Evolutionary conservation across 2,329 filamentous ascomycete genomes (phyloP).

Genomic region (Seiridium unicorne): DNA sequence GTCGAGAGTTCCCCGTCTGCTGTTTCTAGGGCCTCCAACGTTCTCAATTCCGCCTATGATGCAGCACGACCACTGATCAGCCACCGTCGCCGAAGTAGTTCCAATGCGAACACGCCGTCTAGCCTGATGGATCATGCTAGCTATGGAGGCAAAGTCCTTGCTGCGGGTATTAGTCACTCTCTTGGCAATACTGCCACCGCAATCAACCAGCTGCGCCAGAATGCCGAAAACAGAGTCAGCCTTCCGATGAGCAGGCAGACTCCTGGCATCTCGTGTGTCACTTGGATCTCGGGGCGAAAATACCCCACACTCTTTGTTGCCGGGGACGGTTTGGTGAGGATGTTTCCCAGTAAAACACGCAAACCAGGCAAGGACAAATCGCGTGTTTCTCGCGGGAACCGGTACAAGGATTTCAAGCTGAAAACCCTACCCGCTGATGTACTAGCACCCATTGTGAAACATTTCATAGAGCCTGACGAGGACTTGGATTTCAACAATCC

Average conservation of each 20-base stretch:
- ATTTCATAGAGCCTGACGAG: slow-evolving; percentile 56
- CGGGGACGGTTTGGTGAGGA: slow-evolving; percentile 63
- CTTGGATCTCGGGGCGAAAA: slow-evolving; percentile 63
- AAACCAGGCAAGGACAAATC: slow-evolving; percentile 52
- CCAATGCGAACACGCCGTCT: slow-evolving; percentile 38
- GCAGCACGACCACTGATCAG: slow-evolving; percentile 61
- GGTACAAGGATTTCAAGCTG: slow-evolving; percentile 66
- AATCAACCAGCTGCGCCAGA: slow-evolving; percentile 70
- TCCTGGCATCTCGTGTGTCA: slow-evolving; percentile 59
- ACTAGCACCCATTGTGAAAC: slow-evolving; percentile 54
- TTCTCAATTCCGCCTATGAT: slow-evolving; percentile 68
- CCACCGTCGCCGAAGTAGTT: slow-evolving; percentile 52
- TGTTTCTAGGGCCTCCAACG: slow-evolving; percentile 68
- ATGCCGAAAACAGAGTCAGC: slow-evolving; percentile 71
- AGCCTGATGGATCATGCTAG: slow-evolving; percentile 60
- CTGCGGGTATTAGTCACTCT: slow-evolving; percentile 71
- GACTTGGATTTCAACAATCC: slow-evolving; percentile 52
- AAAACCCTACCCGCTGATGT: slow-evolving; percentile 59
- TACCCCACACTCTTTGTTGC: slow-evolving; percentile 64
- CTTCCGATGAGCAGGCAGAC: slow-evolving; percentile 56
- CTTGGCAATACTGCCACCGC: slow-evolving; percentile 70
- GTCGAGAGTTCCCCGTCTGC: slow-evolving; percentile 52
- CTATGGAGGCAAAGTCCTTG: slow-evolving; percentile 70
- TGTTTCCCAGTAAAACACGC: slow-evolving; percentile 60
- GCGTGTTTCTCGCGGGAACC: slow-evolving; percentile 51